These are phyloP conservation scores for Sporothrix sp. DNA, from an alignment of 2,329 filamentous ascomycete genomes.

Conservation along the genomic window DNA sequence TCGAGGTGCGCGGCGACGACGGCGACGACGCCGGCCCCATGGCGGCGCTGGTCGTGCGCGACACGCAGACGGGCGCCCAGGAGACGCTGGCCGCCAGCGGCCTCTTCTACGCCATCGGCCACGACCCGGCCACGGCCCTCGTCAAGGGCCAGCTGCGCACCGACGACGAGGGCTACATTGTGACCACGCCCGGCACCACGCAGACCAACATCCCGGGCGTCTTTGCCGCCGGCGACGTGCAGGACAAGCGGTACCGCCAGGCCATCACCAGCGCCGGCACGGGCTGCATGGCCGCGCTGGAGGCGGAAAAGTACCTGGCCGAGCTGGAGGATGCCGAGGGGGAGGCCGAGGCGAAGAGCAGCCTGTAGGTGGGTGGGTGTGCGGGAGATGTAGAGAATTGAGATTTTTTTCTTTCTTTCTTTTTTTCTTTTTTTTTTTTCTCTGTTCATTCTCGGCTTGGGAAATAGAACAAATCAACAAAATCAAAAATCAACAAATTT, in stretches of 20 bases:
- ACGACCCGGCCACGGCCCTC: constrained; percentile 84
- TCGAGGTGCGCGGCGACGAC: constrained; percentile 77
- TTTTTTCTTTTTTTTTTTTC: neutral
- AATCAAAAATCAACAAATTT: neutral
- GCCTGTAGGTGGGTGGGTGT: constrained; percentile 1
- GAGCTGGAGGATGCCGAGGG: constrained; percentile 62
- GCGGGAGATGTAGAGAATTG: neutral
- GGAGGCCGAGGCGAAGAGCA: constrained; percentile 28
- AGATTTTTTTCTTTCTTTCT: neutral
- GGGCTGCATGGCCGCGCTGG: constrained; percentile 89
- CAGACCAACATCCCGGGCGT: constrained; percentile 84
- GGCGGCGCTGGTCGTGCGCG: constrained; percentile 76
- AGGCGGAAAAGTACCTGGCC: constrained; percentile 86
- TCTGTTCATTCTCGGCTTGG: neutral
- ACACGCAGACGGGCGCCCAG: constrained; percentile 63
- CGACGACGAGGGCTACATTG: constrained; percentile 83
- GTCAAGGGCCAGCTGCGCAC: constrained; percentile 81
- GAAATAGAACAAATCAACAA: neutral
- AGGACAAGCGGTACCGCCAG: constrained; percentile 97
- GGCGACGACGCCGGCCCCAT: constrained; percentile 81
- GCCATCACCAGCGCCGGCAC: constrained; percentile 95
- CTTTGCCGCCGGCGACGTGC: constrained; percentile 93
- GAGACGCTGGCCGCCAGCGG: constrained; percentile 86
- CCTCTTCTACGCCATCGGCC: constrained; percentile 93
- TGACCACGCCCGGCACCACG: constrained; percentile 81